Evolutionary conservation across 106 monocot species (phyloP).

Genomic region (Chionographis japonica): DNA sequence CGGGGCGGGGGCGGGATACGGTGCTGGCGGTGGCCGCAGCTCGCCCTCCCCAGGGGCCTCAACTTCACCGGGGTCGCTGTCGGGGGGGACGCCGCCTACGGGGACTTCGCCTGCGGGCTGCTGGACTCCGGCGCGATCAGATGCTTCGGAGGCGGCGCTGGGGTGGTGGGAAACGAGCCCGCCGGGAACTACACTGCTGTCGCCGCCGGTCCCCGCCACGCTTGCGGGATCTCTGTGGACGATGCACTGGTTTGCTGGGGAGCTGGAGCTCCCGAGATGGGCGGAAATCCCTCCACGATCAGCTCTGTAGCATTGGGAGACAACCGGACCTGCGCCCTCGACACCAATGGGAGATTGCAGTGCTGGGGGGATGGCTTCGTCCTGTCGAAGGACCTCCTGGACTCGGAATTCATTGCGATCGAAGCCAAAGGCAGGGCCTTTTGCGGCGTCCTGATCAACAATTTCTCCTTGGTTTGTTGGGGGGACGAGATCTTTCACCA

Average conservation of each 20-base stretch:
- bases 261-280: slow-evolving; percentile 19
- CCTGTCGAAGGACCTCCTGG: slow-evolving; percentile 12
- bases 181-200: slow-evolving; percentile 20
- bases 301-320: slow-evolving; percentile 41
- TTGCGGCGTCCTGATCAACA: slow-evolving; percentile 46
- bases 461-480: slow-evolving; percentile 74
- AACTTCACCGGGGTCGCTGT: slow-evolving; percentile 48
- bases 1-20: neutral
- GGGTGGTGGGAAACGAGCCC: slow-evolving; percentile 39
- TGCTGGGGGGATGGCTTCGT: slow-evolving; percentile 49
- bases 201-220: slow-evolving; percentile 58
- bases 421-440: slow-evolving; percentile 51
- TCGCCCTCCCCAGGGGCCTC: slow-evolving; percentile 9
- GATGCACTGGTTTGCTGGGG: slow-evolving; percentile 61
- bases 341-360: slow-evolving; percentile 18
- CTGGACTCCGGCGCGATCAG: slow-evolving; percentile 4
- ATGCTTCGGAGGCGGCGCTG: slow-evolving; percentile 45
- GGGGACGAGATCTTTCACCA: slow-evolving; percentile 27
- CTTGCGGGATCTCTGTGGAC: slow-evolving; percentile 38
- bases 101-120: slow-evolving; percentile 63
- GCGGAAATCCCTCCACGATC: neutral
- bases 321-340: slow-evolving; percentile 48
- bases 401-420: slow-evolving; percentile 39
- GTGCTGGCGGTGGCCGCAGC: slow-evolving; percentile 79
- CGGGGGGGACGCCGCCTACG: slow-evolving; percentile 64